Evolutionary conservation across 2,329 filamentous ascomycete genomes (phyloP), one percentile per base, ranked within the genome.

Genomic region (Ceratocystis alfenasii): DNA sequence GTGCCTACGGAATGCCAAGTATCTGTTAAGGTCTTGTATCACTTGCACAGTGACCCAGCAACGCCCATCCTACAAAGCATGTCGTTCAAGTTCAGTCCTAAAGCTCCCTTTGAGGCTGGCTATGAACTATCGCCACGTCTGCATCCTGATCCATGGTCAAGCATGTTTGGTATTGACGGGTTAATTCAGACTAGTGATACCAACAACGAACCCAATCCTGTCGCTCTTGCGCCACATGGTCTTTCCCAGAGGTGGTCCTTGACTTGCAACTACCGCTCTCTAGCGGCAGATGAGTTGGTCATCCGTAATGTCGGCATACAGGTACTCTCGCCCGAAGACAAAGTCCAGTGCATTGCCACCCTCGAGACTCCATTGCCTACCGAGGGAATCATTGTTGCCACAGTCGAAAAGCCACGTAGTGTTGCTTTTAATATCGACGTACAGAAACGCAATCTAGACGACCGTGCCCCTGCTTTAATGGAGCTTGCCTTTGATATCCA

Each of bases 71-170:
- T 86, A 46, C 93, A 95, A 74, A 83, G 82, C 1, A 76, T 87
- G 25, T 80, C 84, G 0, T 81, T 88, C 48, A 85, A 87, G 64
- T 74, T 97, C 4, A 82, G 85, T 46, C 82, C 96, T 65, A 84
- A 90, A 65, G 87, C 85, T 62, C 90, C 93, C 0, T 97, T 99
- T 71, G 91, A 96, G 75, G 89, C 91, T 17, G 94, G 89, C 71
- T 96, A 95, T 74, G 90, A 95, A 69, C 84, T 97, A 68, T 81
- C 87, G 12, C 91, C 94, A 10, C 83, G 88, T 8, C 79, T 96
- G 2, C 88, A 96, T 74, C 75, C 81, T 0, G 86, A 88, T 62
- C 80, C 84, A 1, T 99, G 94, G 93, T 92, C 94, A 0, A 91
- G 87, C 73, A 86, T 95, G 71, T 99, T 97, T 74, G 81, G 85